Evolutionary conservation across 352 stramenopile genomes (phyloP), one percentile per base, ranked within the genome.

Genomic region (Phytophthora parvispora): DNA sequence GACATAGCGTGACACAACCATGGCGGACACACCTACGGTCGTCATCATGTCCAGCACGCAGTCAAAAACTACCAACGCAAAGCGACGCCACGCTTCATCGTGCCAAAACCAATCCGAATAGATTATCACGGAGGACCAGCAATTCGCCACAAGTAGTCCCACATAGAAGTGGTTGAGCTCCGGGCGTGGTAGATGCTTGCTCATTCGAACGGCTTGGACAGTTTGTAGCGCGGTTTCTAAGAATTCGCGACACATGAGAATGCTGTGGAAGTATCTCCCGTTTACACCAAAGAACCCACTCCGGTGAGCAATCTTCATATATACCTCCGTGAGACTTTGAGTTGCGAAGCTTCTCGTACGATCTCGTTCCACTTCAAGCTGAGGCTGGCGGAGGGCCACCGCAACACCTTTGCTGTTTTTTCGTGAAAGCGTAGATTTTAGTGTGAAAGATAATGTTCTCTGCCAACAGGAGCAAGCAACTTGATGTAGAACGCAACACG

Each of bases 111-210:
- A 66, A 12, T 52, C 42, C 0, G 61, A 65, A 40, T 78, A 53
- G 1, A 80, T 34, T 7, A 80, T n/a, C 1, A 67, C 36, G n/a
- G 57, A 50, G 1, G 60, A 63, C 72, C 67, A 80, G 13, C 67
- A 77, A 40, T 77, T 80, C 5, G 66, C 9, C 3, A 74, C 58
- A 8, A 84, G 15, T 4, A 84, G 38, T 0, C 25, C 29, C 6
- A 80, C 71, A 10, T 75, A 80, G 22, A 83, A 67, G 0, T 57
- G 56, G 20, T 85, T 79, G 10, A 85, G 72, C 36, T 57, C 57
- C 2, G 49, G 25, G 2, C 51, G 59, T 6, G 72, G 32, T 8
- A 80, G 42, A 22, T 59, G 54, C n/a, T 62, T 59, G 24, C 72
- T 79, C 61, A 79, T 76, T 10, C 56, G 58, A 31, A 74, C 32